Base-by-base conservation (phyloP, 768 basidiomycete genomes). In the Naematelia aurantialba region DNA sequence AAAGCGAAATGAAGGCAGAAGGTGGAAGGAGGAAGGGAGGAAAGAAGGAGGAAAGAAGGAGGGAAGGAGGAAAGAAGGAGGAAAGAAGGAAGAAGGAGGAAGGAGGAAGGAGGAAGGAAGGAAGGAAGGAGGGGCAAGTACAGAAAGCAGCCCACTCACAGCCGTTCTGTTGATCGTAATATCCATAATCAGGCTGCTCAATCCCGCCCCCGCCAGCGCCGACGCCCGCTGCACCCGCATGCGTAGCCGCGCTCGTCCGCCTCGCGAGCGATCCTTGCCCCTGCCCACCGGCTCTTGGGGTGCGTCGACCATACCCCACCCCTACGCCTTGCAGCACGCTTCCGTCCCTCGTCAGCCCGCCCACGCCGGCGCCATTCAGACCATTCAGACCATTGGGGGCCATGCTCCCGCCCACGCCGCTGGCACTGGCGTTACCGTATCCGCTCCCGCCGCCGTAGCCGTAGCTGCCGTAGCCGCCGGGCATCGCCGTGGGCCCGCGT, bases 221-320 rank as follows among this genome's bases (percentile, higher is more conserved):
- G 17, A 73, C 65, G 45, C 71, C 71, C 4, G 61, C 71, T 25
- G 59, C 61, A 11, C 71, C 71, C 11, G 71, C 66, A 31, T 58
- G 46, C 4, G 68, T 73, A 11, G 47, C 47, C 8, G 62, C 68
- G 30, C 60, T 57, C 5, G 55, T 30, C 34, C 34, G 34, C 34
- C 34, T 39, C 8, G 8, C 34, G 17, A 39, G 8, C 17, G 34
- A 39, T 8, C 19, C 8, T 19, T 11, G 47, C 44, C 12, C 56
- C 3, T 10, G 24, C 45, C n/a, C 30, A 22, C n/a, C 48, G 29
- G 13, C 55, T 46, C 45, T 30, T 22, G 60, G 59, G 4, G 47
- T 61, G 29, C 67, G 60, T 53, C 72, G 55, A 26, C 72, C 72
- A 52, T 73, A 70, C 5, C 72, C 72, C 31, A 69, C 34, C 4